phyloP scores from a whole-genome alignment of 306 rosid genomes.

The cucumber (Cucumis sativus) region DNA sequence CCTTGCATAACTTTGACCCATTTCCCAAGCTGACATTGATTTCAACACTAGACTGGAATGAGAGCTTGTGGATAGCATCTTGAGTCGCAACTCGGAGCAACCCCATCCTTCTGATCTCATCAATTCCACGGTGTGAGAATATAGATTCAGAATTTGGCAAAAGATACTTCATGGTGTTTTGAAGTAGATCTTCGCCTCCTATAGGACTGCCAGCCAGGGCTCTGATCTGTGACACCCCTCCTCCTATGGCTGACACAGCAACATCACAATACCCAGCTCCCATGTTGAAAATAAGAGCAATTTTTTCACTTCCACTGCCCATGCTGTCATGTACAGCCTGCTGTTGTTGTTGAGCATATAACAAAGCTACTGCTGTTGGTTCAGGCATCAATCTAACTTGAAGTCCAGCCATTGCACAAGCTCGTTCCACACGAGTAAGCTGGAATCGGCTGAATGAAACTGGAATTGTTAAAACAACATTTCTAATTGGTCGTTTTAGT shows the following conservation, averaged over 20 bases:
- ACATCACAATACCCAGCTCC: conserved; percentile 90
- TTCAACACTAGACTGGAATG: conserved; percentile 29
- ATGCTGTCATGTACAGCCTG: conserved; percentile 30
- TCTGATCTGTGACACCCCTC: conserved; percentile 76
- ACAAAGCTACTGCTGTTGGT: conserved; percentile 86
- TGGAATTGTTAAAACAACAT: conserved; percentile 71
- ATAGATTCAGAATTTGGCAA: conserved; percentile 44
- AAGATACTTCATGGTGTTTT: conserved; percentile 58
- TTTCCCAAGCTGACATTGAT: conserved; percentile 59
- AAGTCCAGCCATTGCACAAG: conserved; percentile 92
- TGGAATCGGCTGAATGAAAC: conserved; percentile 81
- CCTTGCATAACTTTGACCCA: conserved; percentile 40
- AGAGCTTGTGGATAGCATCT: conserved; percentile 71
- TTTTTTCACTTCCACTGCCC: conserved; percentile 60
- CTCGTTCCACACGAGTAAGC: conserved; percentile 59
- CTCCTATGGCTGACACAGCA: conserved; percentile 60
- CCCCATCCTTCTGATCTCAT: conserved; percentile 42
- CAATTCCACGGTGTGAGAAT: conserved; percentile 28
- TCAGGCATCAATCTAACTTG: conserved; percentile 73
- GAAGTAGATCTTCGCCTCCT: conserved; percentile 97
- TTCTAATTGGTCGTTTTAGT: conserved; percentile 42
- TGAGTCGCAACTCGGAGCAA: conserved; percentile 65
- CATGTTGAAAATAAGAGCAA: conserved; percentile 76
- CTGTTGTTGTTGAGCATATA: conserved; percentile 64
- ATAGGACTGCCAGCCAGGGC: conserved; percentile 65